phyloP scores from a whole-genome alignment of 148 eudicot species.

The Linanthus parryae region DNA sequence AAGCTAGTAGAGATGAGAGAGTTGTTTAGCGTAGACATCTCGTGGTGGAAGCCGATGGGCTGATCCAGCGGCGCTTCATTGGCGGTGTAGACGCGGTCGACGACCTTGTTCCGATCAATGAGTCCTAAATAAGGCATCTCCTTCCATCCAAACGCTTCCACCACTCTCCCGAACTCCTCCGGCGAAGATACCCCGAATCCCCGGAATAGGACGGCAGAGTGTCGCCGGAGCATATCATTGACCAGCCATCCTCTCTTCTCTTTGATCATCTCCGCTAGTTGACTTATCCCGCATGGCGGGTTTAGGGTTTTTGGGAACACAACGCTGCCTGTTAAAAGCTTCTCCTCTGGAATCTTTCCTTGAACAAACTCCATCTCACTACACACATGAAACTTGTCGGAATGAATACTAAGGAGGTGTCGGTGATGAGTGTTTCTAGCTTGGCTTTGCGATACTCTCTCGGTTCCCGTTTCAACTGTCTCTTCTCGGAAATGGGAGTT shows the following conservation, averaged over 20 bases:
- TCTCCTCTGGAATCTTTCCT: background rate
- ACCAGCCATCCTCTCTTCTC: conserved; percentile 4
- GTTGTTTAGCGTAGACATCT: conserved; percentile 11
- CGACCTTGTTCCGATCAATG: background rate
- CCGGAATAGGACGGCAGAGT: conserved; percentile 5
- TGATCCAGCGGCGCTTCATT: conserved; percentile 6
- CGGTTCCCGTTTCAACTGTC: too few species aligned
- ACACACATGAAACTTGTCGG: too few species aligned
- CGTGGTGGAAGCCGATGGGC: conserved; percentile 6
- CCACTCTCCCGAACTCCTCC: background rate
- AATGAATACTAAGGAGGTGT: too few species aligned
- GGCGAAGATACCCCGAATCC: background rate
- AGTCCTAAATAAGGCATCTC: background rate
- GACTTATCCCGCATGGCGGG: background rate
- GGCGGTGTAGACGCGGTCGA: conserved; percentile 2
- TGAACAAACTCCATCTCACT: conserved; percentile 3
- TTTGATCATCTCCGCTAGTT: conserved; percentile 1
- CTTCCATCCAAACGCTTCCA: conserved; percentile 9
- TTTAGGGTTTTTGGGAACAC: conserved; percentile 1
- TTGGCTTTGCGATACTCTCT: too few species aligned
- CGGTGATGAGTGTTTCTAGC: too few species aligned
- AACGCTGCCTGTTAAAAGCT: background rate
- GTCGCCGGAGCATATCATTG: background rate
- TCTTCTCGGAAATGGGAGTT: too few species aligned
- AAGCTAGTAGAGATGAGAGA: too few species aligned